Conservation (phyloP, 345 rosid genomes). For the Pistacia vera region DNA sequence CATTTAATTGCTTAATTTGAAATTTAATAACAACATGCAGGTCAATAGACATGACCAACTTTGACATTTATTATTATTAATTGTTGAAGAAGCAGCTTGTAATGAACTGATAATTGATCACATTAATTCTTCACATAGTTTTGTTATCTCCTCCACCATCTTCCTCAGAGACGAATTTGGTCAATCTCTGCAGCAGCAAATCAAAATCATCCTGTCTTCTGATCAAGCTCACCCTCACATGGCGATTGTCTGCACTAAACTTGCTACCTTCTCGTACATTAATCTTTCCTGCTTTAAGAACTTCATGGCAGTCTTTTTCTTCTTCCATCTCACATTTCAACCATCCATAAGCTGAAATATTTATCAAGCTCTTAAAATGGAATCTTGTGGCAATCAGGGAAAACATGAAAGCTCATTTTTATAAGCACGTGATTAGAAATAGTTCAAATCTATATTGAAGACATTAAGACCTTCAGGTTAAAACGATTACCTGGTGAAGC, state of each 20-base stretch:
- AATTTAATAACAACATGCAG: too few species aligned
- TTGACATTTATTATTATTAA: too few species aligned
- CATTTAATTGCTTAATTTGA: too few species aligned
- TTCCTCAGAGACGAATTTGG: slow-evolving; percentile 29
- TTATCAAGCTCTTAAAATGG: background rate
- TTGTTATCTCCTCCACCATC: slow-evolving; percentile 22
- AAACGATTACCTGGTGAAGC: slow-evolving; percentile 40
- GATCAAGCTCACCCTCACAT: slow-evolving; percentile 61
- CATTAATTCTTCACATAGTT: slow-evolving; percentile 12
- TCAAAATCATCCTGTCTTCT: slow-evolving; percentile 65
- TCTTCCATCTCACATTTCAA: slow-evolving; percentile 59
- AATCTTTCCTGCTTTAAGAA: slow-evolving; percentile 51
- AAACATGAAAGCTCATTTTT: too few species aligned
- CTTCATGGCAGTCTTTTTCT: slow-evolving; percentile 47
- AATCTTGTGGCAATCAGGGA: too few species aligned
- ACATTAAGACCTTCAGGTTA: too few species aligned
- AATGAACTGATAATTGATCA: slow-evolving; percentile 1
- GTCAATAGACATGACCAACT: slow-evolving; percentile 19
- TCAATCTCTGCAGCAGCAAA: slow-evolving; percentile 32
- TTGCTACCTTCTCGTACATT: slow-evolving; percentile 39
- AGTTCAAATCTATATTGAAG: too few species aligned
- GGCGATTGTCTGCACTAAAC: slow-evolving; percentile 37
- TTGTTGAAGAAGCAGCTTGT: background rate
- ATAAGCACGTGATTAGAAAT: too few species aligned
- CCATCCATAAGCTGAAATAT: slow-evolving; percentile 67